Base-by-base conservation (phyloP, 805 yeast genomes). In the Blastobotrys parvus region DNA sequence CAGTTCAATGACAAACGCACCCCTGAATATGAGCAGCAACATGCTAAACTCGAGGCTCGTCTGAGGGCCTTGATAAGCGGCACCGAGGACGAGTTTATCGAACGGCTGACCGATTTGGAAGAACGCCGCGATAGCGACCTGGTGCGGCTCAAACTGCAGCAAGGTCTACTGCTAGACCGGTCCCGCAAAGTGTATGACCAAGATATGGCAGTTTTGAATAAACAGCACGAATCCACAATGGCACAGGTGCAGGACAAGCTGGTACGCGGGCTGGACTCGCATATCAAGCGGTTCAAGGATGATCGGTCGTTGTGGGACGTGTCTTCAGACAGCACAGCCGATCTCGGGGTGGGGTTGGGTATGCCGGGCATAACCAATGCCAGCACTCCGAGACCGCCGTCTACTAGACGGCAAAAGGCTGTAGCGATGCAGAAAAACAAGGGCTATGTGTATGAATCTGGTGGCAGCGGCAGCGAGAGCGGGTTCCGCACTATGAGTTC, bases 111-210 rank as follows among this genome's bases (percentile, higher is more conserved):
- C 18, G 55, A 51, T 38, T 39, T 51, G 35, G 49, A 49, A 18
- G 55, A 51, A 38, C 15, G 19, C 21, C 42, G 55, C 15, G 55
- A 51, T 32, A 39, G 35, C 20, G 49, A 49, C 39, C 49, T 51
- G n/a, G 45, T 49, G 38, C 43, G 47, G 38, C 43, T 51, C 17
- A 33, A 47, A n/a, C 23, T 39, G 10, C 35, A 35, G 29, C 39
- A 43, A 32, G 30, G 45, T 36, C 45, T 42, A 22, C 36, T 41
- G 11, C 15, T 43, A n/a, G 47, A 34, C n/a, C 42, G 44, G 27
- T 42, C 46, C 5, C 31, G 36, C 30, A 20, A 11, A 8, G 42
- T 39, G 21, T 39, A 46, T 22, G 47, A 48, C 8, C 39, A 40
- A 19, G 37, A 38, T 10, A 23, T 51, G 45, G 42, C 33, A 18